Conservation (phyloP, 495 filamentous ascomycete species). For the Jackrogersella minutella region DNA sequence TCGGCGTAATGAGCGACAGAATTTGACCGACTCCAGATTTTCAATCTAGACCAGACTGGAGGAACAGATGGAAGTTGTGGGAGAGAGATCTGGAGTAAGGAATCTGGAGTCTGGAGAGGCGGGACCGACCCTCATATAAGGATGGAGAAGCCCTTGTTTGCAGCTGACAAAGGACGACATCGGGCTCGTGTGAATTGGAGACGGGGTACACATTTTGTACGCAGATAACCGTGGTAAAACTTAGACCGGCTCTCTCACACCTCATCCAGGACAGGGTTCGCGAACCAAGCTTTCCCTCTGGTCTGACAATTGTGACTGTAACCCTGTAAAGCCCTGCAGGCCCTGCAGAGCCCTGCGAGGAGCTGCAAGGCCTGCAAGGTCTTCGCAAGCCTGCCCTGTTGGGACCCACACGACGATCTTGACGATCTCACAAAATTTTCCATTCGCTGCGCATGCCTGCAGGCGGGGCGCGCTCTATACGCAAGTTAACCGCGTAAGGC, state of each 20-base stretch:
- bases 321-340: conserved; percentile 32
- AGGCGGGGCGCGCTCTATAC: conserved; percentile 15
- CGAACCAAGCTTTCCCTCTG: conserved; percentile 35
- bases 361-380: conserved; percentile 13
- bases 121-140: conserved; percentile 38
- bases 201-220: conserved; percentile 14
- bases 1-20: conserved; percentile 15
- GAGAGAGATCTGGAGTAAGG: conserved; percentile 28
- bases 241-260: conserved; percentile 12
- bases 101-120: conserved; percentile 30
- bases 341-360: conserved; percentile 17
- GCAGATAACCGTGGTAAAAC: conserved; percentile 17
- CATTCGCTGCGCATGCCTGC: conserved; percentile 16
- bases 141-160: conserved; percentile 24
- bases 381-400: not conserved
- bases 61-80: conserved; percentile 28
- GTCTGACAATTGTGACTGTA: conserved; percentile 28
- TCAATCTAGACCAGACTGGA: conserved; percentile 35
- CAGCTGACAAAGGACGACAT: conserved; percentile 27
- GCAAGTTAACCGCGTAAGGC: conserved; percentile 15
- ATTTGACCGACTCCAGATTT: conserved; percentile 34
- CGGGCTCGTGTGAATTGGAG: conserved; percentile 27
- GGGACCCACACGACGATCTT: conserved; percentile 28
- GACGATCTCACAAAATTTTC: conserved; percentile 34
- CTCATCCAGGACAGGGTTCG: conserved; percentile 37